These are phyloP conservation scores for Gloeopeniophorella convolvens DNA, from an alignment of 768 basidiomycete species.

Conservation along the genomic window DNA sequence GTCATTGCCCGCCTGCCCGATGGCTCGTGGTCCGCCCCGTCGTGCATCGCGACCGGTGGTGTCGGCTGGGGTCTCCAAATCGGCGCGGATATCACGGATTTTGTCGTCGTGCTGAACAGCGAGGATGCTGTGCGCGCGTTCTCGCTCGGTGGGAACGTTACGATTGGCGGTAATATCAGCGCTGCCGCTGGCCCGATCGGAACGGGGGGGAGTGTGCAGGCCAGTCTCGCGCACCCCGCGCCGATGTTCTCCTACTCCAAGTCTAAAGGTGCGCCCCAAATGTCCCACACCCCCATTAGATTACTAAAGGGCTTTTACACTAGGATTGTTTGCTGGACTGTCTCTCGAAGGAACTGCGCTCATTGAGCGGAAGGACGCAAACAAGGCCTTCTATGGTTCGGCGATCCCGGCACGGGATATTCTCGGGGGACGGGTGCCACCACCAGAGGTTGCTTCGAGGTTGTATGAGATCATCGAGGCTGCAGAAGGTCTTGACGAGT, in stretches of 20 bases:
- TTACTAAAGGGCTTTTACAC: neutral
- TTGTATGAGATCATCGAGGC: slow-evolving; percentile 97
- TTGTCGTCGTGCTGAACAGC: slow-evolving; percentile 94
- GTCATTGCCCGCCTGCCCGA: slow-evolving; percentile 91
- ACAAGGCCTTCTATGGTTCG: slow-evolving; percentile 94
- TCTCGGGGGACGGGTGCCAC: slow-evolving; percentile 87
- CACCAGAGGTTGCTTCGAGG: slow-evolving; percentile 91
- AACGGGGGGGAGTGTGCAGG: slow-evolving; percentile 85
- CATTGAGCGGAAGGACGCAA: slow-evolving; percentile 94
- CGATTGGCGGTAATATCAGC: slow-evolving; percentile 84
- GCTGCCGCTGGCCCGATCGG: slow-evolving; percentile 91
- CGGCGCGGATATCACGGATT: slow-evolving; percentile 91
- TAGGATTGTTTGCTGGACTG: slow-evolving; percentile 90
- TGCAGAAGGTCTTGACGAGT: slow-evolving; percentile 88
- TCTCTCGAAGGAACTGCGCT: slow-evolving; percentile 92
- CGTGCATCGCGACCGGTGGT: slow-evolving; percentile 94
- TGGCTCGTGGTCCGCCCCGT: slow-evolving; percentile 95
- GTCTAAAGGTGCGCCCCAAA: slow-evolving; percentile 65
- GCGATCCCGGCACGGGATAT: slow-evolving; percentile 85
- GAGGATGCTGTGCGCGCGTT: slow-evolving; percentile 96
- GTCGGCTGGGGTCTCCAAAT: slow-evolving; percentile 94
- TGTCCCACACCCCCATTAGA: neutral
- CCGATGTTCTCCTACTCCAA: slow-evolving; percentile 98
- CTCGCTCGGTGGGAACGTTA: slow-evolving; percentile 92
- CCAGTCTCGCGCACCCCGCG: slow-evolving; percentile 84